Conservation (phyloP, 306 rosid genomes). For the Malus orientalis region DNA sequence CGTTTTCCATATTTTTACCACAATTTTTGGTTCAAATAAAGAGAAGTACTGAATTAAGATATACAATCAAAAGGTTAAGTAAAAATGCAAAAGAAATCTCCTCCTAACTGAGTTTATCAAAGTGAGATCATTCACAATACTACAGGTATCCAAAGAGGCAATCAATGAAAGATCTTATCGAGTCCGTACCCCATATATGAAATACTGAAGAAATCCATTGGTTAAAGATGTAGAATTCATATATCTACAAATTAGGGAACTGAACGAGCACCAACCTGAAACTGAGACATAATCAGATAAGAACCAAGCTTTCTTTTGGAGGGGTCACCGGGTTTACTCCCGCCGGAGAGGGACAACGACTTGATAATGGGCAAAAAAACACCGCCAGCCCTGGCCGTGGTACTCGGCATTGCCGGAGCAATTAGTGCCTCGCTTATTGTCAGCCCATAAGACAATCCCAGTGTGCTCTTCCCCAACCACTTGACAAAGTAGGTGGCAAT, state of each 20-base stretch:
- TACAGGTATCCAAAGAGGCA: no score
- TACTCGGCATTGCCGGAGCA: conserved; percentile 97
- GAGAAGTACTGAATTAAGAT: no score
- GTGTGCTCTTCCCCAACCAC: conserved; percentile 83
- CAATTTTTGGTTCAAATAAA: neutral
- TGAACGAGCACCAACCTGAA: conserved; percentile 52
- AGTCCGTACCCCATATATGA: no score
- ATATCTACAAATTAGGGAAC: neutral
- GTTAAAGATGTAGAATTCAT: neutral
- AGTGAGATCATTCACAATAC: no score
- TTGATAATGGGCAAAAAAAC: conserved; percentile 87
- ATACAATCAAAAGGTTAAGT: no score
- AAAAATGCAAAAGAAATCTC: no score
- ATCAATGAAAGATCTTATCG: no score
- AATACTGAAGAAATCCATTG: no score
- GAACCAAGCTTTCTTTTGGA: conserved; percentile 70
- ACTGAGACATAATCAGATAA: conserved; percentile 70
- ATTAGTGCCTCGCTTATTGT: conserved; percentile 79
- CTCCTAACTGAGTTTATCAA: no score
- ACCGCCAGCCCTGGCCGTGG: conserved; percentile 95
- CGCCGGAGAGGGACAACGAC: conserved; percentile 76
- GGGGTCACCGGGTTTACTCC: conserved; percentile 59
- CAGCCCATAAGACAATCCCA: conserved; percentile 82
- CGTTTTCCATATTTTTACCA: no score
- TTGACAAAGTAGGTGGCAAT: conserved; percentile 84